Conservation (phyloP, 306 rosid species). For the Lithocarpus polystachyus region DNA sequence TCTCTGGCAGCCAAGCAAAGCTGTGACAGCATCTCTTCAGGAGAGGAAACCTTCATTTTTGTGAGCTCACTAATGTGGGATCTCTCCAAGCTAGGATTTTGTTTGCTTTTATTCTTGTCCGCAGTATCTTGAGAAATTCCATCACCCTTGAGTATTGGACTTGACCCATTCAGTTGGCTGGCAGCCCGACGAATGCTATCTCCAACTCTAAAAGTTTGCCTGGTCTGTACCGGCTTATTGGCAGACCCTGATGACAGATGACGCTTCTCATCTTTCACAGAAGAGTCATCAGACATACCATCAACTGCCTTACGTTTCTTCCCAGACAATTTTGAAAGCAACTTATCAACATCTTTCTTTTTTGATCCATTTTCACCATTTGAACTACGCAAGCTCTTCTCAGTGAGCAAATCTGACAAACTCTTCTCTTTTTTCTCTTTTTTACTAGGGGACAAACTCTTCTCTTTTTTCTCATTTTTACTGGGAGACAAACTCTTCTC, state of each 20-base stretch:
- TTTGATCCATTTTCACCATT: constrained; percentile 19
- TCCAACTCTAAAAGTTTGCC: constrained; percentile 42
- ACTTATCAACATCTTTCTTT: constrained; percentile 22
- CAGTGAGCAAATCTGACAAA: constrained; percentile 39
- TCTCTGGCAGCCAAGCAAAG: constrained; percentile 46
- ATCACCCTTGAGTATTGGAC: constrained; percentile 38
- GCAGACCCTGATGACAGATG: background rate
- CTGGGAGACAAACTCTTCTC: no score
- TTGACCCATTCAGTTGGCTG: constrained; percentile 38
- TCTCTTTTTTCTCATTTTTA: no score
- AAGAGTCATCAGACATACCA: constrained; percentile 21
- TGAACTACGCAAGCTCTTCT: constrained; percentile 24
- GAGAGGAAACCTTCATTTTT: constrained; percentile 27
- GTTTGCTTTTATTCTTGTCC: constrained; percentile 2
- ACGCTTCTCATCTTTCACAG: constrained; percentile 4
- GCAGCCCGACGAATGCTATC: constrained; percentile 50
- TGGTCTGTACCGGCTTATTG: constrained; percentile 11
- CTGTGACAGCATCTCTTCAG: constrained; percentile 41
- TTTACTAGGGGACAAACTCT: constrained; percentile 4
- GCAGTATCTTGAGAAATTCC: constrained; percentile 15
- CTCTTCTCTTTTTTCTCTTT: constrained; percentile 39
- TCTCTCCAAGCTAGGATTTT: constrained; percentile 8
- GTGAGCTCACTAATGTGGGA: constrained; percentile 14
- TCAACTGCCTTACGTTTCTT: constrained; percentile 38
- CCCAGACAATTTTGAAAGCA: constrained; percentile 13